Conservation (phyloP, 257 asterid species). For the Ilex aquifolium region DNA sequence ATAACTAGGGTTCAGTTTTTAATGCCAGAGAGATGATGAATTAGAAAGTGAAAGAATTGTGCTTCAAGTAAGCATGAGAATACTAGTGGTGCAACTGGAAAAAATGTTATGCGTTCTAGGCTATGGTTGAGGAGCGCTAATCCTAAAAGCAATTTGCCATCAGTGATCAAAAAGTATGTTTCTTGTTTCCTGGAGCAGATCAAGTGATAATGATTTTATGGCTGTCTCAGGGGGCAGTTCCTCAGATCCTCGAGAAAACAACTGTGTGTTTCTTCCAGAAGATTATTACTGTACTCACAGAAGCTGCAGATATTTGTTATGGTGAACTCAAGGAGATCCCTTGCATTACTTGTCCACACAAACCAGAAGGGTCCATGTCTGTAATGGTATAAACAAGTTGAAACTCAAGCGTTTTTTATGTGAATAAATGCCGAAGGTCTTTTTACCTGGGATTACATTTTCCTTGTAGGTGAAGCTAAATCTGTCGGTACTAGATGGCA, state of each 20-base stretch:
- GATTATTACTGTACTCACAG: constrained; percentile 38
- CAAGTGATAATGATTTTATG: background rate
- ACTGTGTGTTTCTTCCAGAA: constrained; percentile 37
- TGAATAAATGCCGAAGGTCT: background rate
- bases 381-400: constrained; percentile 38
- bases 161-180: too few relatives aligned
- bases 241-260: constrained; percentile 49
- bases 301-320: constrained; percentile 46
- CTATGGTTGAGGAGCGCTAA: too few relatives aligned
- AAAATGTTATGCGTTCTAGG: too few relatives aligned
- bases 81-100: too few relatives aligned
- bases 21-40: too few relatives aligned
- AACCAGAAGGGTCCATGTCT: constrained; percentile 74
- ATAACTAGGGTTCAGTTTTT: too few relatives aligned
- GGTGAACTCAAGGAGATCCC: constrained; percentile 37
- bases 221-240: constrained; percentile 50
- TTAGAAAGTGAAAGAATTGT: too few relatives aligned
- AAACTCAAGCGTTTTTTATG: background rate
- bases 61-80: too few relatives aligned
- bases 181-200: too few relatives aligned
- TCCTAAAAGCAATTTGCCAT: too few relatives aligned
- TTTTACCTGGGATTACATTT: background rate
- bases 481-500: constrained; percentile 32
- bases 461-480: constrained; percentile 44
- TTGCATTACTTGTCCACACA: constrained; percentile 40